phyloP scores from a whole-genome alignment of 2,329 filamentous ascomycete species.

The Elsinoe ampelina region DNA sequence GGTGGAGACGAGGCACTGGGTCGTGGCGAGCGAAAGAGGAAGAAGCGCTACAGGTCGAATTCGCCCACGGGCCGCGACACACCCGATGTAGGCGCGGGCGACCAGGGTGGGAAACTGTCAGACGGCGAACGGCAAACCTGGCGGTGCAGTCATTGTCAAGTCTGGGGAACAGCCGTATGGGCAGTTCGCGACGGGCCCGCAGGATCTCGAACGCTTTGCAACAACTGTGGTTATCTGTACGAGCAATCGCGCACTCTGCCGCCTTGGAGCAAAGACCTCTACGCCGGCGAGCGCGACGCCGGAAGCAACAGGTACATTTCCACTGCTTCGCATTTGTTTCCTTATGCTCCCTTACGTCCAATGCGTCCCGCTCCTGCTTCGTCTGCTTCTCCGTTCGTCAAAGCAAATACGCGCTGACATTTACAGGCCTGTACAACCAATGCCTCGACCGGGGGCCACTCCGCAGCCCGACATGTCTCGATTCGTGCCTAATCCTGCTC shows the following conservation, averaged over 20 bases:
- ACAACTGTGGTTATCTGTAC: conserved; percentile 84
- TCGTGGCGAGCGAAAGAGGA: conserved; percentile 84
- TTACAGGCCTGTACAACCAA: background rate
- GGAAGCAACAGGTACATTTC: conserved; percentile 17
- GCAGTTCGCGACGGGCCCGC: conserved; percentile 84
- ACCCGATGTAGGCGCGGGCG: conserved; percentile 62
- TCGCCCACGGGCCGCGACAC: conserved; percentile 77
- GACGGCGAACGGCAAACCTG: conserved; percentile 70
- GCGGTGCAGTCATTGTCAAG: conserved; percentile 78
- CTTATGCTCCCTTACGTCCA: background rate
- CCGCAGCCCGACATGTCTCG: conserved; percentile 24
- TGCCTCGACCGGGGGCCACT: background rate
- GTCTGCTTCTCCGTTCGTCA: background rate
- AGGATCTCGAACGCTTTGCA: conserved; percentile 76
- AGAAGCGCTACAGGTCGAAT: conserved; percentile 86
- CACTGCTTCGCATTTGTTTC: conserved; percentile 2
- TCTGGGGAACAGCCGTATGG: conserved; percentile 89
- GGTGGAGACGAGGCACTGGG: conserved; percentile 64
- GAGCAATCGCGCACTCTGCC: conserved; percentile 80
- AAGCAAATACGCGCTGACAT: background rate
- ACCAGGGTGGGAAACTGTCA: conserved; percentile 52
- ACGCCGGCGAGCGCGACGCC: conserved; percentile 38
- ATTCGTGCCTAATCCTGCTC: conserved; percentile 16
- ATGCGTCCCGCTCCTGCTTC: background rate
- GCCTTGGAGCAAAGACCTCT: conserved; percentile 63